These are phyloP conservation scores for Trichoderma brevicompactum DNA, from an alignment of 2,329 filamentous ascomycete species.

Conservation along the genomic window DNA sequence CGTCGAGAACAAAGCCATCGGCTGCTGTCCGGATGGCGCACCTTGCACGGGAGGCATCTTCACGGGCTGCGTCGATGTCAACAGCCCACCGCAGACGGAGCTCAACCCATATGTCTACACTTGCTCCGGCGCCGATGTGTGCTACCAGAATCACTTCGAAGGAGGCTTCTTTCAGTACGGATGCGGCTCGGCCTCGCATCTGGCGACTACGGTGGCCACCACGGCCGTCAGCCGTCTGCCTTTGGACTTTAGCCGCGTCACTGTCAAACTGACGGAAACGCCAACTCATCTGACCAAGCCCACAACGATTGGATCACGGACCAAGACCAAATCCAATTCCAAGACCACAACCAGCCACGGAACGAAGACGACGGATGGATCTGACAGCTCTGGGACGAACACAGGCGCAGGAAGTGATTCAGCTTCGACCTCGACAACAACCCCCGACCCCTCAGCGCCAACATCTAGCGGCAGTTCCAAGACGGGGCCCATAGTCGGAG, in stretches of 20 bases:
- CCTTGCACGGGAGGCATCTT: slow-evolving; percentile 60
- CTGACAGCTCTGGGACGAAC: slow-evolving; percentile 15
- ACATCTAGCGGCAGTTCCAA: slow-evolving; percentile 39
- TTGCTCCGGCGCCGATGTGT: slow-evolving; percentile 55
- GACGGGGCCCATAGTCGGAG: slow-evolving; percentile 59
- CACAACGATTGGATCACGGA: slow-evolving; percentile 45
- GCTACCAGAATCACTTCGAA: slow-evolving; percentile 60
- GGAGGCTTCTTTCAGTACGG: slow-evolving; percentile 62
- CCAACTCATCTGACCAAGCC: slow-evolving; percentile 47
- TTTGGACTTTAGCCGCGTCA: slow-evolving; percentile 45
- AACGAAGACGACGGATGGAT: background rate
- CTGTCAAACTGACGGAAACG: slow-evolving; percentile 47
- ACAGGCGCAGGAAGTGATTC: slow-evolving; percentile 26
- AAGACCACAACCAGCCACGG: background rate
- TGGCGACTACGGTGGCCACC: slow-evolving; percentile 55
- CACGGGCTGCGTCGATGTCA: slow-evolving; percentile 60
- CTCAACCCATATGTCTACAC: slow-evolving; percentile 62
- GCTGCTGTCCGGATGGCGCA: slow-evolving; percentile 59
- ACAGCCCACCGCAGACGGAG: slow-evolving; percentile 54
- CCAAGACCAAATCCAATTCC: background rate
- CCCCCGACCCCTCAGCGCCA: slow-evolving; percentile 36
- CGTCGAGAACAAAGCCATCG: slow-evolving; percentile 52
- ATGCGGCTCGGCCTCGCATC: slow-evolving; percentile 54
- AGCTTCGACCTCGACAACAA: slow-evolving; percentile 31
- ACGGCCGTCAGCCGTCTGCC: slow-evolving; percentile 49